These are phyloP conservation scores for Yarrowia sp. DNA, from an alignment of 805 yeast species.

Conservation along the genomic window DNA sequence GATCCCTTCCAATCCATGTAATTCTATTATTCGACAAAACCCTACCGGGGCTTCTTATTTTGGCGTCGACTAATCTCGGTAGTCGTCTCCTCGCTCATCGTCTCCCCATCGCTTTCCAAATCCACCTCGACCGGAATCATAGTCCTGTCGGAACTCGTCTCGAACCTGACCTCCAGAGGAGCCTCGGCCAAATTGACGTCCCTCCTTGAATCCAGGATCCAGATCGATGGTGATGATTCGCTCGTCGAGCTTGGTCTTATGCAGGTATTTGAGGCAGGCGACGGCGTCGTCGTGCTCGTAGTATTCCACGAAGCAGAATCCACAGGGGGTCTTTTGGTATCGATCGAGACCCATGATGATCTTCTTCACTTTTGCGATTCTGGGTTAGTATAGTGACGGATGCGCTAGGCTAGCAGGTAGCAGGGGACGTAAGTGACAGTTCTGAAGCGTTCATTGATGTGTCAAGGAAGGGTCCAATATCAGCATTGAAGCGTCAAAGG, in stretches of 20 bases:
- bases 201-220: conserved; percentile 95
- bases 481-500: too few species aligned
- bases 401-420: too few species aligned
- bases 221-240: conserved; percentile 79
- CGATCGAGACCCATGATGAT: conserved; percentile 95
- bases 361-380: conserved; percentile 63
- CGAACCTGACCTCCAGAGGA: conserved; percentile 86
- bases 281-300: conserved; percentile 66
- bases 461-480: too few species aligned
- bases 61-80: not conserved
- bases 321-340: conserved; percentile 89
- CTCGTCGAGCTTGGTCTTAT: conserved; percentile 81
- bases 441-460: too few species aligned
- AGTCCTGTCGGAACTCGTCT: conserved; percentile 55
- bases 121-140: conserved; percentile 48
- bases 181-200: conserved; percentile 95
- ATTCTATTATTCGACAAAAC: not conserved
- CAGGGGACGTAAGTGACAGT: too few species aligned
- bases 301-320: conserved; percentile 90
- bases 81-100: conserved; percentile 6
- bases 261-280: conserved; percentile 76
- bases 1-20: not conserved
- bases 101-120: conserved; percentile 39
- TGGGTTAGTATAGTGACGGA: conserved; percentile 30
- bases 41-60: not conserved